Base-by-base conservation (phyloP, 2,329 filamentous ascomycete genomes). In the Rhinocladiella similis region DNA sequence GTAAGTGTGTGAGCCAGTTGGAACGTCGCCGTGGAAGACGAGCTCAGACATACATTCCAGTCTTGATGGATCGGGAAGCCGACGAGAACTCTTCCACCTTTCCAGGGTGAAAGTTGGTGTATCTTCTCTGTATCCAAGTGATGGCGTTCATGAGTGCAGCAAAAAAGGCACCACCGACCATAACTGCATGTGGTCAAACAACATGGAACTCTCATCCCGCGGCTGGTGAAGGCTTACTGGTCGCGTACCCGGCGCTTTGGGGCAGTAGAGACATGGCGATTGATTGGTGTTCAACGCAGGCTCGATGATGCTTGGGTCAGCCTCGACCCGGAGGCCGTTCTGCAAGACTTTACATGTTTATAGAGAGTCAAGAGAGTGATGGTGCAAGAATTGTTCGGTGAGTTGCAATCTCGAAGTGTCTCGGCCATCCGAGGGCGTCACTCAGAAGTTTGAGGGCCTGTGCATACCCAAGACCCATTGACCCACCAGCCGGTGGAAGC, bases 81-180 rank as follows among this genome's bases (percentile, higher is more conserved):
- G 51, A 55, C 16, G 51, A 46, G 47, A 54, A 55, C 39, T 49
- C 50, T 14, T 50, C 50, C 19, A 45, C 50, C 42, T 66, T 68
- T 6, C 73, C 74, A 5, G 75, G 62, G 3, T 64, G 60, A 52
- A 59, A 66, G 13, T 55, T 54, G 4, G 64, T 66, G 42, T 65
- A 74, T 1, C 49, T 33, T 20, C 45, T 50, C 47, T 51, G 52
- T n/a, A 77, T 73, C 10, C 79, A 67, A 63, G 71, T 72, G 33
- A 74, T 66, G 49, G 61, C 61, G 20, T 73, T 68, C 74, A 77
- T 77, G 49, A 75, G 61, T 6, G 72, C 50, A 3, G 74, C 72
- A 56, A 77, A 77, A 55, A 76, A 66, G 19, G 77, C 73, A 10
- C 80, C 74, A 58, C 72, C 75, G 60, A 75, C 77, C 67, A 80